These are phyloP conservation scores for Clonostachys solani DNA, from an alignment of 2,329 filamentous ascomycete species.

Conservation along the genomic window DNA sequence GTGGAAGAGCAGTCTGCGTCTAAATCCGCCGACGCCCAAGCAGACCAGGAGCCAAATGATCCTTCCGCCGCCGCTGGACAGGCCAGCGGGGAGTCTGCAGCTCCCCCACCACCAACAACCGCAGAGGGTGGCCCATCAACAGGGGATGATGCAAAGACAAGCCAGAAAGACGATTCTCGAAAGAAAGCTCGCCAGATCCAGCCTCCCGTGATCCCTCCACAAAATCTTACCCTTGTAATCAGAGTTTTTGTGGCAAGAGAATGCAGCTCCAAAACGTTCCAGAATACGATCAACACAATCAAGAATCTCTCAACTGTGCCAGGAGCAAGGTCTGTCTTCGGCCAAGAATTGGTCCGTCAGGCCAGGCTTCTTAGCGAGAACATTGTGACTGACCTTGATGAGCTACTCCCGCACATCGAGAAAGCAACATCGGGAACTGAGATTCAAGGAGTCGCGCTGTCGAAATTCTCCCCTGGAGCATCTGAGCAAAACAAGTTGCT, in stretches of 20 bases:
- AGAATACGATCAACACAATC: conserved; percentile 96
- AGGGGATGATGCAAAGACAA: conserved; percentile 12
- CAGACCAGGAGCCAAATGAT: not conserved
- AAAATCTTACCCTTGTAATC: conserved; percentile 90
- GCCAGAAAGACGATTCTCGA: conserved; percentile 26
- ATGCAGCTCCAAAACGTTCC: conserved; percentile 96
- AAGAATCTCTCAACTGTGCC: conserved; percentile 95
- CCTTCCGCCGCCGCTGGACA: conserved; percentile 6
- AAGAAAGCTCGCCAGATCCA: conserved; percentile 59
- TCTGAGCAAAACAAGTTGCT: conserved; percentile 96
- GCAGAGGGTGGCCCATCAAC: not conserved
- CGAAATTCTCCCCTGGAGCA: conserved; percentile 92
- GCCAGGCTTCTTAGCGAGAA: conserved; percentile 80
- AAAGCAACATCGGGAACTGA: conserved; percentile 87
- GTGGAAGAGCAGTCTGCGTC: conserved; percentile 18
- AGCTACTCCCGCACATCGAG: conserved; percentile 80
- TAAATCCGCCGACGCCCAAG: not conserved
- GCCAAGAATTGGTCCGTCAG: conserved; percentile 86
- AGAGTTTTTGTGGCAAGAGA: conserved; percentile 95
- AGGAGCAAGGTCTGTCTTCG: conserved; percentile 83
- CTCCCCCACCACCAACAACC: not conserved
- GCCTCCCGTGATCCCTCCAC: conserved; percentile 80
- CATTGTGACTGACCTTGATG: conserved; percentile 79
- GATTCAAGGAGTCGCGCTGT: conserved; percentile 87
- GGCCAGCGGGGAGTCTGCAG: conserved; percentile 13